Evolutionary conservation across 2,329 filamentous ascomycete species (phyloP).

Genomic region (Thelonectria olida): DNA sequence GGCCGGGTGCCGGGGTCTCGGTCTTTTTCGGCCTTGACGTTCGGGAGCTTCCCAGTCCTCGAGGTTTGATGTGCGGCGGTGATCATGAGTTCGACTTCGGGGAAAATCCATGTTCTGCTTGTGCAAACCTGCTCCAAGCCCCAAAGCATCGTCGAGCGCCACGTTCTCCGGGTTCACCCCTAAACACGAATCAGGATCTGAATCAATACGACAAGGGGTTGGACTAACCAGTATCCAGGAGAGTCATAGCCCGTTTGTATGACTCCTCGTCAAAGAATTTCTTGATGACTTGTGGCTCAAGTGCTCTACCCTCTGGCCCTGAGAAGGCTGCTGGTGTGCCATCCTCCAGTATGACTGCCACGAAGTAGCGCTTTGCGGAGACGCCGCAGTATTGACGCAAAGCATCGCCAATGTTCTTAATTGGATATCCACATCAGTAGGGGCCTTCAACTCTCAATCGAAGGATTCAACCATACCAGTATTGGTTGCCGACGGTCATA

Average conservation of each 20-base stretch:
- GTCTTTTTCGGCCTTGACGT: conserved; percentile 43
- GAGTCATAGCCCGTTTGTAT: conserved; percentile 52
- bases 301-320: conserved; percentile 49
- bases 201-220: no score
- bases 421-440: conserved; percentile 21
- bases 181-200: conserved; percentile 30
- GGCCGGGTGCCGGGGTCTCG: conserved; percentile 46
- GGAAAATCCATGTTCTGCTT: conserved; percentile 38
- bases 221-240: conserved; percentile 51
- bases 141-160: conserved; percentile 45
- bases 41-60: conserved; percentile 45
- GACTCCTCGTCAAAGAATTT: conserved; percentile 58
- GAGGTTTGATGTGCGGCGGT: conserved; percentile 44
- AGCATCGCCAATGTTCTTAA: conserved; percentile 62
- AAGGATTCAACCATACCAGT: conserved; percentile 44
- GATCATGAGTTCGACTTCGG: conserved; percentile 41
- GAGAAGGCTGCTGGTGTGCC: conserved; percentile 57
- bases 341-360: conserved; percentile 60
- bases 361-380: conserved; percentile 60
- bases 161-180: conserved; percentile 46
- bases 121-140: conserved; percentile 37
- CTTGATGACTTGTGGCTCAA: conserved; percentile 50
- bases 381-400: conserved; percentile 63
- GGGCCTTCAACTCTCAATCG: not conserved
- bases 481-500: conserved; percentile 50